Evolutionary conservation across 2,329 filamentous ascomycete genomes (phyloP), one percentile per base, ranked within the genome.

Genomic region (Magnaporthiopsis poae): DNA sequence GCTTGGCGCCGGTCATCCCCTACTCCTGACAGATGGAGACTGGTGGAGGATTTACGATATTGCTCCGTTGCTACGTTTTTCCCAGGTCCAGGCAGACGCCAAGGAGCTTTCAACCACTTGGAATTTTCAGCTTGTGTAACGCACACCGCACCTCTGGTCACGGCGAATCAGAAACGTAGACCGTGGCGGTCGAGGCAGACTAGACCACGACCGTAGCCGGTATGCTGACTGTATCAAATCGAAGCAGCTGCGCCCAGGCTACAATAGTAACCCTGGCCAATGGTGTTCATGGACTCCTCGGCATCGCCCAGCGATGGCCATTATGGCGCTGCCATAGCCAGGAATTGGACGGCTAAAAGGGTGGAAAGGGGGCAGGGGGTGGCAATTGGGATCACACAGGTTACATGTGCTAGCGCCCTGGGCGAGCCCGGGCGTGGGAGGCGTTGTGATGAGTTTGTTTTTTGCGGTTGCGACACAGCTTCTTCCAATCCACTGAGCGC

Each of bases 201-300:
- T 88, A 70, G 1, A 75, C 74, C 0, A 79, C 72, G 0, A 81
- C 78, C 59, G 87, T 72, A 5, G 80, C 77, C 7, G 82, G 75
- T 68, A 82, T 80, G 0, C 85, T 86, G 13, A 85, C 85, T 0
- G 86, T 79, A 71, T 87, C 84, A 74, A 86, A 90, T 12, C 88
- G 80, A 11, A 89, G 72, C 39, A 88, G 79, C 8, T 88, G 88
- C 60, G 90, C 73, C 88, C 88, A 90, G 0, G 87, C 86, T 71
- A 90, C 87, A 61, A 91, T 75, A 12, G 12, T 36, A 36, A 12
- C 89, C 86, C 68, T 90, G 89, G 0, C 87, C 87, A 77, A 90
- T 82, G 72, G 88, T 83, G 68, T 90, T 90, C 86, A 90, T 90
- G 21, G 80, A 77, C 0, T 80, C 88, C 0, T 82, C 0, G 90